Base-by-base conservation (phyloP, 2,329 filamentous ascomycete genomes). In the Aureobasidium sp. region DNA sequence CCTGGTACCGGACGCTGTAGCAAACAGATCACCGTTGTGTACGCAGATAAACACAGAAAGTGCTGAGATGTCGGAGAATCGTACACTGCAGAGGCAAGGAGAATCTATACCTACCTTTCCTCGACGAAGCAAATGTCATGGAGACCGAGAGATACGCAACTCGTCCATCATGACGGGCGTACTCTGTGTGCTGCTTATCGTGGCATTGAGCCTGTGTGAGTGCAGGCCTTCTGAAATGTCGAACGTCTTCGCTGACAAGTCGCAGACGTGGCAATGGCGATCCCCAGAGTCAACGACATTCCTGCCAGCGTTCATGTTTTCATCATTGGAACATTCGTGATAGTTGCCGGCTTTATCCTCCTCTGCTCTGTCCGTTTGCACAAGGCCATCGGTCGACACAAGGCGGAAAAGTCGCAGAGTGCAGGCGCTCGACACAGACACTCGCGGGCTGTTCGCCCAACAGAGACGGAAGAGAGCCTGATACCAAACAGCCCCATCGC, bases 381-480 rank as follows among this genome's bases (percentile, higher is more conserved):
- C 20, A 58, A 37, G 29, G 55, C 42, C 37, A 27, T 58, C 7
- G 12, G 14, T n/a, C 22, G 27, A 29, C 27, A 48, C 20, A 48
- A 48, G 55, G 5, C n/a, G 7, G 42, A 48, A 1, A 58, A 48
- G 31, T 34, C 31, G 1, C n/a, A 48, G 25, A 17, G 20, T 25
- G 17, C 29, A 8, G 14, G 4, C 9, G 8, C n/a, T 17, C 15
- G 20, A 17, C 7, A 47, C 20, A 11, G 27, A 25, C n/a, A 12
- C 1, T 34, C 25, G 15, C 14, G 37, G 7, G 11, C 9, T 20
- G 36, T 11, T 12, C 39, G 53, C 17, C 31, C 22, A 6, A 48
- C 41, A 17, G 42, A 58, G 34, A 39, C 42, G 8, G 55, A 58
- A 39, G 42, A 58, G 42, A 58, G 55, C 42, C n/a, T 58, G 42